Evolutionary conservation across 106 monocot genomes (phyloP), one percentile per base, ranked within the genome.

Genomic region (Narthecium ossifragum): DNA sequence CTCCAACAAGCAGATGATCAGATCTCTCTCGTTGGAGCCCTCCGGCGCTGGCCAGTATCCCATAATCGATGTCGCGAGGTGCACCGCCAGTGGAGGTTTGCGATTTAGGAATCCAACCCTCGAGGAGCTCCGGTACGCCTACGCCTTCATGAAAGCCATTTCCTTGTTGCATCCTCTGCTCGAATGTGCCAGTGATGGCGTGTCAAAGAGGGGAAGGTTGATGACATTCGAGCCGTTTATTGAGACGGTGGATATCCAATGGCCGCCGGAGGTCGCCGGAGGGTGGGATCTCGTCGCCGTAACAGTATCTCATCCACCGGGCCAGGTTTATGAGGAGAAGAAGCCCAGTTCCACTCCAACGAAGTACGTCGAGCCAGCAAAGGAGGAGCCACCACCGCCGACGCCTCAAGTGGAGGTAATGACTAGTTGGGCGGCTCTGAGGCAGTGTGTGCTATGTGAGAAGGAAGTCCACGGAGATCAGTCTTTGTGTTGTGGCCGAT

Each of bases 181-280:
- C 56, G 58, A 65, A 26, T 18, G 15, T 8, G 55, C 49, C 12
- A 45, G 41, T 8, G 39, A 72, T 46, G 48, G 15, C 13, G 38
- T 25, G 31, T 18, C 37, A 2, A 71, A 32, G 55, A 63, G 49
- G 13, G 71, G 67, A 9, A 61, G 75, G 38, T 32, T 60, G 55
- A 15, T 68, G 14, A 51, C 33, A 17, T 79, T 79, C 27, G 72
- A 72, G 23, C 63, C 80, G 7, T 80, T 85, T 22, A 73, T 85
- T 30, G 85, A 85, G 73, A 85, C 85, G 1, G 73, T 85, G 2
- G 85, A 85, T 45, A 76, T 85, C 50, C 72, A 80, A 51, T 85
- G 75, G 75, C 85, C 85, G 29, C 55, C 65, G 26, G 80, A 85
- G 41, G 40, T 85, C 22, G 53, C 69, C 14, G 59, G 58, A 23